Evolutionary conservation across 306 rosid genomes (phyloP), one percentile per base, ranked within the genome.

Genomic region (Chamaecrista fasciculata): DNA sequence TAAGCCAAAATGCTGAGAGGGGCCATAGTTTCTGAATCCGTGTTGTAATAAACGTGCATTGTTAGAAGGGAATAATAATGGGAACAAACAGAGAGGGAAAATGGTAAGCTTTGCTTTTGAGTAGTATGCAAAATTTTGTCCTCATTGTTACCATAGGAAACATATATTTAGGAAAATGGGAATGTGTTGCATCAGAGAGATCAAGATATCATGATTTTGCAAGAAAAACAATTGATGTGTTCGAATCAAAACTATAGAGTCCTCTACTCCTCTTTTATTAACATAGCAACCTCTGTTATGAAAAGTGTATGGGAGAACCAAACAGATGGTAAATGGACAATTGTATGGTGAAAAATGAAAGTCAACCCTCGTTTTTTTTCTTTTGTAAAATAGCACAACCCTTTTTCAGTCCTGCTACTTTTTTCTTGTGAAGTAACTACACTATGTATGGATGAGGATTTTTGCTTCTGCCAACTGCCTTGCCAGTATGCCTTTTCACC

Each of bases 401-500:
- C 33, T 50, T 72, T 62, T 63, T 33, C 26, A 25, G 16, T 36
- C 14, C 31, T 59, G 43, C 55, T 11, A 4, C 25, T 33, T 70
- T 31, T 60, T 20, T 6, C 24, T 48, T n/a, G 6, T 8, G 25
- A 12, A 12, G 31, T 33, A 49, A 36, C 49, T 1, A 9, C 42
- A 23, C 19, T 23, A 42, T 20, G 24, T 36, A 19, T 21, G 24
- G 20, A 42, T 49, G 16, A 15, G 48, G 25, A 28, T 59, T 62
- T 36, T 4, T 62, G 57, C 42, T 42, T n/a, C n/a, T n/a, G n/a
- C n/a, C n/a, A n/a, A 34, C 11, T 69, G 39, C 42, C 62, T 60
- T 65, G 16, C 9, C 36, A 12, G 39, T 48, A 72, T 75, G 40
- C 19, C 56, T 47, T 57, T 40, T 26, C 64, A 39, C 29, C 19